Conservation (phyloP, 2,329 filamentous ascomycete genomes). For the Pyricularia grisea region DNA sequence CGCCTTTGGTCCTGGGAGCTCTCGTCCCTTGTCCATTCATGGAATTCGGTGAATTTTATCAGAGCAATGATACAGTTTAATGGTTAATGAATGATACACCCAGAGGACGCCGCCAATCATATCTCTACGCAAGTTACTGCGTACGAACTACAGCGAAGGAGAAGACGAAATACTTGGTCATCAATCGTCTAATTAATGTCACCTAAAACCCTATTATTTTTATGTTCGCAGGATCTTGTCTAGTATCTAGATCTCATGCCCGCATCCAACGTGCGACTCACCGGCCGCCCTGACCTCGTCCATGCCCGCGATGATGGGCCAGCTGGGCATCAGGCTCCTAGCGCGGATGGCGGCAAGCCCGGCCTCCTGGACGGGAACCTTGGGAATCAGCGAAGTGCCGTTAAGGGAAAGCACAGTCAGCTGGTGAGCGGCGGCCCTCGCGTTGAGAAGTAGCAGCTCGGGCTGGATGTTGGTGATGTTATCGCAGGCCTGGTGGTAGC, state of each 20-base stretch:
- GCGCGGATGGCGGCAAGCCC: slow-evolving; percentile 13
- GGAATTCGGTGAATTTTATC: not conserved
- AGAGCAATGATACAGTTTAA: not conserved
- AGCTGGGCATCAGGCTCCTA: slow-evolving; percentile 10
- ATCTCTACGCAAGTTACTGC: not conserved
- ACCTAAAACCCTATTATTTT: not conserved
- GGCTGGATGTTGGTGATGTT: slow-evolving; percentile 46
- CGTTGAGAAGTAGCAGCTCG: slow-evolving; percentile 45
- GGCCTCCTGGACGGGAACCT: slow-evolving; percentile 15
- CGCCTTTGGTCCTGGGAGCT: too few species aligned
- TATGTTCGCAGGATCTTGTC: not conserved
- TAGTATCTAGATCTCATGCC: slow-evolving; percentile 18
- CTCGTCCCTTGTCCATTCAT: too few species aligned
- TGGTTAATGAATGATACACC: not conserved
- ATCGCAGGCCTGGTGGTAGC: slow-evolving; percentile 56
- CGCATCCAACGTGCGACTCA: slow-evolving; percentile 24
- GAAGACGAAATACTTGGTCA: not conserved
- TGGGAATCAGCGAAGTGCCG: slow-evolving; percentile 21
- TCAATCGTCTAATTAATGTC: not conserved
- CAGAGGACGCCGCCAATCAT: not conserved
- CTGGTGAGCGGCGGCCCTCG: slow-evolving; percentile 42
- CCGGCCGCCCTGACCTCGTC: slow-evolving; percentile 24
- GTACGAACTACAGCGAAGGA: not conserved
- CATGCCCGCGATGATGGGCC: slow-evolving; percentile 12
- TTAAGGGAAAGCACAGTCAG: slow-evolving; percentile 19